These are phyloP conservation scores for Apiospora arundinis DNA, from an alignment of 2,329 filamentous ascomycete species.

Conservation along the genomic window DNA sequence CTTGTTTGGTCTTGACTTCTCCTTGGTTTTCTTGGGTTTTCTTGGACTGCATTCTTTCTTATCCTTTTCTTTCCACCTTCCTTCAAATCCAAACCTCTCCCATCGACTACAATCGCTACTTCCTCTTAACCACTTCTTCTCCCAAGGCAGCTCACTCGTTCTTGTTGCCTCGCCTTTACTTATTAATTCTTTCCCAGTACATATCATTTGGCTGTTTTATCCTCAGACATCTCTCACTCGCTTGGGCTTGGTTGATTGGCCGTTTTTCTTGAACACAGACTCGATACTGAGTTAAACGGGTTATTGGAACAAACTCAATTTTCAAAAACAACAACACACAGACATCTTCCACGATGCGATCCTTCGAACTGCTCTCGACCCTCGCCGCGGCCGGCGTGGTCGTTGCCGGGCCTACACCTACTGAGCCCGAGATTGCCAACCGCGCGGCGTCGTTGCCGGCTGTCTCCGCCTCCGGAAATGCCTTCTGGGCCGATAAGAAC, in stretches of 20 bases:
- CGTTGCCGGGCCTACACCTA: slow-evolving; percentile 57
- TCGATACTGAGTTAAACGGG: too few species aligned
- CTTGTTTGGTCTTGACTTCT: slow-evolving; percentile 19
- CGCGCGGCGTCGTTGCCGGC: slow-evolving; percentile 58
- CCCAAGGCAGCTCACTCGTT: slow-evolving; percentile 39
- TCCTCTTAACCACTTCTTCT: slow-evolving; percentile 28
- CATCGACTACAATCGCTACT: slow-evolving; percentile 31
- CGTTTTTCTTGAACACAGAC: neutral
- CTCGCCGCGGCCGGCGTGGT: slow-evolving; percentile 54
- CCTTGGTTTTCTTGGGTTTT: slow-evolving; percentile 1
- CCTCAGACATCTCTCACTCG: slow-evolving; percentile 7
- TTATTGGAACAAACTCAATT: neutral
- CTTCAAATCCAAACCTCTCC: slow-evolving; percentile 15
- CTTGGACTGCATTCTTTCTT: neutral
- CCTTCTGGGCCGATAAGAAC: slow-evolving; percentile 59
- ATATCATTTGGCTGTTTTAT: slow-evolving; percentile 8
- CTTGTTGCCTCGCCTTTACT: slow-evolving; percentile 32
- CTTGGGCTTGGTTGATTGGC: neutral
- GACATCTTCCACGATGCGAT: slow-evolving; percentile 53
- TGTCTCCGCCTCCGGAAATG: slow-evolving; percentile 63
- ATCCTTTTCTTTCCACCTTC: slow-evolving; percentile 27
- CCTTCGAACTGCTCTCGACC: slow-evolving; percentile 52
- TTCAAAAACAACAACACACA: neutral
- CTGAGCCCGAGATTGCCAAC: slow-evolving; percentile 52
- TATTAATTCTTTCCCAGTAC: slow-evolving; percentile 23